Base-by-base conservation (phyloP, 768 basidiomycete genomes). In the Leccinum fibrillosum region DNA sequence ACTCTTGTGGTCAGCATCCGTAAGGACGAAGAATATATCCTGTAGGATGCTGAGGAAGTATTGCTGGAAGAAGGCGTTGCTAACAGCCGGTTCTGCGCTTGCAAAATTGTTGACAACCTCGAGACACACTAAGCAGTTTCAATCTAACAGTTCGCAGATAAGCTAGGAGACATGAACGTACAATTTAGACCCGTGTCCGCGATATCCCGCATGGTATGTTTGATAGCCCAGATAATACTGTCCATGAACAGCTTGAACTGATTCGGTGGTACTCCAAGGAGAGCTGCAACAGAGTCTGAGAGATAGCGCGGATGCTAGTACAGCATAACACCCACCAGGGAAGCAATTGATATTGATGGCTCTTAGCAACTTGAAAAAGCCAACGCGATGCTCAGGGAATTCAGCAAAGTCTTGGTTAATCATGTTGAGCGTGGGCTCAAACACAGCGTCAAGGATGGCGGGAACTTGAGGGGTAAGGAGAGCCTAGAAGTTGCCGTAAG, bases 331-430 rank as follows among this genome's bases (percentile, higher is more conserved):
- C 80, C 59, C 70, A 94, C 95, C 93, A 69, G 93, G 90, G 90
- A 98, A 99, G 79, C 95, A 97, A 70, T 90, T 84, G 63, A 88
- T 65, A 75, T 98, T 94, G 73, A 97, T 95, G 4, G 92, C 88
- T 57, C 94, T 86, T 48, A 99, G 80, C 58, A 99, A 82, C 74
- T 92, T 94, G 82, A 93, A 99, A 84, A 99, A 96, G 55, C 94
- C 96, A 42, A 89, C 87, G 58, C 97, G 91, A 71, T 98, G 96
- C 71, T 99, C 97, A 9, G 97, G 97, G 77, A 83, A 99, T 75
- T 98, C 97, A n/a, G 95, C 79, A 64, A 98, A 96, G 78, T 99
- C 96, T 80, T 97, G 92, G 74, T 98, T 98, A 72, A 99, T 99
- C 97, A 98, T 99, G 66, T 86, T 89, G 58, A 99, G 77, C 4